These are phyloP conservation scores for Colletotrichum siamense DNA, from an alignment of 2,329 filamentous ascomycete species.

Conservation along the genomic window DNA sequence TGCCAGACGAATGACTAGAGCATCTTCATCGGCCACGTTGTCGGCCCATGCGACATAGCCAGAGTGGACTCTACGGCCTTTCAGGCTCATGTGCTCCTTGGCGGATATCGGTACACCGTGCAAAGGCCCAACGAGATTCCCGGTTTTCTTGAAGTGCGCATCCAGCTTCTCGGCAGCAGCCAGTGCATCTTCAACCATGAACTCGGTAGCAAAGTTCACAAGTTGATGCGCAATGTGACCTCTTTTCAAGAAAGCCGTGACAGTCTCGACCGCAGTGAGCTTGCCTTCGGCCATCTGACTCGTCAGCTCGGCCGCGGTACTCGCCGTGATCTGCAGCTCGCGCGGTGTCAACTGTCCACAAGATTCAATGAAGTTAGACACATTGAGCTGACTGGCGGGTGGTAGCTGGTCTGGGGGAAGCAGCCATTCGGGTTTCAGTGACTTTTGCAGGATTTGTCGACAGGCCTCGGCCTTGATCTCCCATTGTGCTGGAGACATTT, in stretches of 20 bases:
- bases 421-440: slow-evolving; percentile 2
- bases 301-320: slow-evolving; percentile 34
- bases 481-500: neutral
- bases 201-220: slow-evolving; percentile 28
- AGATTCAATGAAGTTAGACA: neutral
- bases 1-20: slow-evolving; percentile 30
- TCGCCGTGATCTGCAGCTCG: slow-evolving; percentile 43
- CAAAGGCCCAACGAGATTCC: slow-evolving; percentile 55
- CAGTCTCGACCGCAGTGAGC: slow-evolving; percentile 37
- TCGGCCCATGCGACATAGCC: slow-evolving; percentile 42
- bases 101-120: slow-evolving; percentile 29
- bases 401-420: neutral
- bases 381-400: neutral
- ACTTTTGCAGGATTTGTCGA: neutral
- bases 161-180: slow-evolving; percentile 47
- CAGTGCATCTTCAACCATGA: slow-evolving; percentile 45
- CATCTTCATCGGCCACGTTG: slow-evolving; percentile 37
- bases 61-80: slow-evolving; percentile 20
- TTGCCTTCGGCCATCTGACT: slow-evolving; percentile 27
- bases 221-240: slow-evolving; percentile 54
- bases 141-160: slow-evolving; percentile 33
- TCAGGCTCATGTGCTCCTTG: slow-evolving; percentile 27
- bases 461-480: neutral
- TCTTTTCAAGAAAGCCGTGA: slow-evolving; percentile 53
- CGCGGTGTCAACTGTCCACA: slow-evolving; percentile 34